These are phyloP conservation scores for Coemansia sp. DNA, from an alignment of 192 early-diverging fungal genomes.

Conservation along the genomic window DNA sequence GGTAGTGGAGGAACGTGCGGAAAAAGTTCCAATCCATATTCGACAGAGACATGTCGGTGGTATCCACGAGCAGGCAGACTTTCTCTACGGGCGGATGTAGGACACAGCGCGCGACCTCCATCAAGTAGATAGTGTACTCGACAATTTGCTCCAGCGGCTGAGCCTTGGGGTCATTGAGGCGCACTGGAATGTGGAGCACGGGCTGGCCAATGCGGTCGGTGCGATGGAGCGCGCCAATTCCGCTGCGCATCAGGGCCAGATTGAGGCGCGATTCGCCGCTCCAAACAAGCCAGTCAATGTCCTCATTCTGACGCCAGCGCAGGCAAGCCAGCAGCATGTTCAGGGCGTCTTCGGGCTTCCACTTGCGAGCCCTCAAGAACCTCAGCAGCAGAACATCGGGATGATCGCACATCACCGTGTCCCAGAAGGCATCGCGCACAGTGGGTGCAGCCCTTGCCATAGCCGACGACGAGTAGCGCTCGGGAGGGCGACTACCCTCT, in stretches of 20 bases:
- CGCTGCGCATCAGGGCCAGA: constrained; percentile 44
- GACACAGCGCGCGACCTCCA: constrained; percentile 60
- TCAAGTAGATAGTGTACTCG: constrained; percentile 61
- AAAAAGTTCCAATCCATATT: constrained; percentile 81
- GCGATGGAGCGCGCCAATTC: constrained; percentile 57
- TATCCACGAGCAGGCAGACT: constrained; percentile 73
- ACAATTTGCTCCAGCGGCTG: constrained; percentile 63
- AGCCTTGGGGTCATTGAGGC: constrained; percentile 55
- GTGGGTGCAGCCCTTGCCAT: constrained; percentile 11
- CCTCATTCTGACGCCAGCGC: constrained; percentile 70
- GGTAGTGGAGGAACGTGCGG: constrained; percentile 72
- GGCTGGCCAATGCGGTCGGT: constrained; percentile 59
- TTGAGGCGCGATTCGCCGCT: constrained; percentile 60
- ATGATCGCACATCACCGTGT: constrained; percentile 60
- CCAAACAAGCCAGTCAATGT: constrained; percentile 55
- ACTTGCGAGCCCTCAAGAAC: constrained; percentile 87
- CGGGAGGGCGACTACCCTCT: constrained; percentile 21
- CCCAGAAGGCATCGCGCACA: constrained; percentile 63
- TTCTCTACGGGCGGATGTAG: constrained; percentile 59
- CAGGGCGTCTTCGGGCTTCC: constrained; percentile 73
- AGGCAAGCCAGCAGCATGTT: constrained; percentile 69
- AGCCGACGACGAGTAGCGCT: background rate
- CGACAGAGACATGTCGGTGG: constrained; percentile 69
- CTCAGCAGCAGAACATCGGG: constrained; percentile 75
- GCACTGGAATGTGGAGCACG: constrained; percentile 55